A percentile compares a stretch with the other conserved stretches of the same genome.
These are phyloP conservation scores for Phytopythium chamaehyphon DNA, from an alignment of 352 stramenopile species.

Conservation along the genomic window DNA sequence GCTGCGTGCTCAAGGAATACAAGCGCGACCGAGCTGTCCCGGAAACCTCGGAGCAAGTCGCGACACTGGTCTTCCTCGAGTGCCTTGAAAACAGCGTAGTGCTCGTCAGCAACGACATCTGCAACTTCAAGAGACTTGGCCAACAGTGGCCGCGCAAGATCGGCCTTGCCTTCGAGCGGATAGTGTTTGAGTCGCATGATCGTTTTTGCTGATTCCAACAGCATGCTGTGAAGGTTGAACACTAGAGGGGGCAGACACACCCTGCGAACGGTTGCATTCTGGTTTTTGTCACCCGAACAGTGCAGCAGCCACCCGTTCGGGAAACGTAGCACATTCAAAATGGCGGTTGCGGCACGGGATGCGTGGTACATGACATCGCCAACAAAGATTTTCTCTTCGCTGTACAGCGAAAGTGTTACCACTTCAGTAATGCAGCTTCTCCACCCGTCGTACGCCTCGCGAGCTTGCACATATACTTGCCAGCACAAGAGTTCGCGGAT, in stretches of 20 bases:
- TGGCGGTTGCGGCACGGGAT: constrained; percentile 35
- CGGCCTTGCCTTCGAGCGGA: constrained; percentile 41
- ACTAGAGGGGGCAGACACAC: constrained; percentile 65
- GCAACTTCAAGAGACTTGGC: constrained; percentile 75
- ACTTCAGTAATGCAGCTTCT: constrained; percentile 44
- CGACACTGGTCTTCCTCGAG: constrained; percentile 61
- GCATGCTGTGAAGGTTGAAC: constrained; percentile 73
- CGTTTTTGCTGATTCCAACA: constrained; percentile 68
- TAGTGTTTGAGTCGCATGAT: constrained; percentile 73
- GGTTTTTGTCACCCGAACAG: constrained; percentile 39
- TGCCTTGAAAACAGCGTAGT: constrained; percentile 61
- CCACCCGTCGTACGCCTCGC: constrained; percentile 68
- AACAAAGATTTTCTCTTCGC: constrained; percentile 74
- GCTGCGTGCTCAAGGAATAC: constrained; percentile 40
- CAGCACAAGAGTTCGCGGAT: constrained; percentile 69
- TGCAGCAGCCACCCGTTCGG: constrained; percentile 67
- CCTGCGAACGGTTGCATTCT: constrained; percentile 39
- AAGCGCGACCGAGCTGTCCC: constrained; percentile 64
- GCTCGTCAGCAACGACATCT: constrained; percentile 73
- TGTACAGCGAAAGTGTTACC: constrained; percentile 38
- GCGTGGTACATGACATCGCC: constrained; percentile 76
- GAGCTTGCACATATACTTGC: constrained; percentile 65
- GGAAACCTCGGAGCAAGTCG: constrained; percentile 61
- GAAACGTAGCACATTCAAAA: constrained; percentile 78
- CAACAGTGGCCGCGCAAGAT: constrained; percentile 54